phyloP scores from a whole-genome alignment of 768 basidiomycete species.

The Nevesoporus exiguus region DNA sequence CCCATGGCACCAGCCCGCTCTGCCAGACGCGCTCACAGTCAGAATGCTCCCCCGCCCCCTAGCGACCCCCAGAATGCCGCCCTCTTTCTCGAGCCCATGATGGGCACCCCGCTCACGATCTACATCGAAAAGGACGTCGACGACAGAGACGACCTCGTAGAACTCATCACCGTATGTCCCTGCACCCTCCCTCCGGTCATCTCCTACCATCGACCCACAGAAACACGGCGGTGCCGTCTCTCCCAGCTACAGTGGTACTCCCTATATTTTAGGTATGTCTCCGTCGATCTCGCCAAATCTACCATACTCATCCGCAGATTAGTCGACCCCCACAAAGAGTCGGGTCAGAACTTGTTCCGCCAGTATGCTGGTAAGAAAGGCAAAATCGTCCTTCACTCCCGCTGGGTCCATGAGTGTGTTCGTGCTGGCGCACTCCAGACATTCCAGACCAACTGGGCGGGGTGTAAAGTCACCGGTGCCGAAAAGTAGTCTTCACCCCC shows the following conservation, averaged over 20 bases:
- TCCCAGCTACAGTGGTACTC: constrained; percentile 72
- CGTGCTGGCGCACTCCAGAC: constrained; percentile 66
- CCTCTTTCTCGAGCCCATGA: constrained; percentile 82
- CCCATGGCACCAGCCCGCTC: constrained; percentile 82
- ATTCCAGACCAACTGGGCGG: constrained; percentile 73
- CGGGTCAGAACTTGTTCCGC: constrained; percentile 77
- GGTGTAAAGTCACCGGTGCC: constrained; percentile 73
- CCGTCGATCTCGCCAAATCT: constrained; percentile 1
- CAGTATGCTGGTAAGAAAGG: constrained; percentile 79
- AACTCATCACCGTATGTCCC: constrained; percentile 61
- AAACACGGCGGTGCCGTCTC: constrained; percentile 75
- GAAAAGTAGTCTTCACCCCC: constrained; percentile 50
- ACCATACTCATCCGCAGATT: constrained; percentile 4
- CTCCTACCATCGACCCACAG: constrained; percentile 36
- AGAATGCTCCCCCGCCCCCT: constrained; percentile 23
- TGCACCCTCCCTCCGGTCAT: constrained; percentile 3
- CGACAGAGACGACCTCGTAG: constrained; percentile 60
- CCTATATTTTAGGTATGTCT: constrained; percentile 72
- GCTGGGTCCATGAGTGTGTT: constrained; percentile 79
- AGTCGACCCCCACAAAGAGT: constrained; percentile 79
- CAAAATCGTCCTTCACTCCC: constrained; percentile 69
- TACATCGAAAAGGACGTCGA: constrained; percentile 81
- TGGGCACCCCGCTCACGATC: constrained; percentile 69
- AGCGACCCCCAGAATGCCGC: constrained; percentile 36
- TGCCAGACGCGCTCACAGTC: constrained; percentile 46